A percentile compares a stretch with the other conserved stretches of the same genome.
Evolutionary conservation across 202 grass and related monocot species (phyloP).

Genomic region (Dendrocalamus latiflorus): DNA sequence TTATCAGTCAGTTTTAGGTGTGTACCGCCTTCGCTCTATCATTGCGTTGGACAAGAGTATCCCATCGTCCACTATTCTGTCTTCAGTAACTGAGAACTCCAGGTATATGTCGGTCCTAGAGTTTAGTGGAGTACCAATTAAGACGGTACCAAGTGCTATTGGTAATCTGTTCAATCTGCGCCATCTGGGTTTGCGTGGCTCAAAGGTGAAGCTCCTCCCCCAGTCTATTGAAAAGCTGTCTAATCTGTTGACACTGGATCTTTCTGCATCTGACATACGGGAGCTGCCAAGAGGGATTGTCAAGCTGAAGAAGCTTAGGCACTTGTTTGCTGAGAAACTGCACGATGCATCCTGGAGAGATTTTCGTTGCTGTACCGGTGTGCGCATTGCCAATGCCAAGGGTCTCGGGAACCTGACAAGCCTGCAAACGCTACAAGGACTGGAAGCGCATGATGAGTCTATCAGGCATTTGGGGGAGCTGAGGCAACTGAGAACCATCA

Average conservation of each 20-base stretch:
- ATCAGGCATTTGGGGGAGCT: not conserved
- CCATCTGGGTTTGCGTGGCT: conserved; percentile 15
- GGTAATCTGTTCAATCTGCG: conserved; percentile 28
- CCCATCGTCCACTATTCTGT: not conserved
- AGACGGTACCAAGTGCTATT: not conserved
- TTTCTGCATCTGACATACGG: not conserved
- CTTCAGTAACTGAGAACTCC: not conserved
- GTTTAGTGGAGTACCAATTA: not conserved
- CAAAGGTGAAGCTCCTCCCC: no score
- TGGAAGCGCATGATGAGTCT: conserved; percentile 13
- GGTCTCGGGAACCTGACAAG: conserved; percentile 14
- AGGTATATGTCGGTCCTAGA: no score
- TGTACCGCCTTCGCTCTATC: not conserved
- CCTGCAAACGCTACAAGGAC: conserved; percentile 18
- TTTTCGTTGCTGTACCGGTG: not conserved
- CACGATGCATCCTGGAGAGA: not conserved
- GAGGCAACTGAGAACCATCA: conserved; percentile 13
- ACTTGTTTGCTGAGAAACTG: not conserved
- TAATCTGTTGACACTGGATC: conserved; percentile 32
- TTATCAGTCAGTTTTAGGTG: not conserved
- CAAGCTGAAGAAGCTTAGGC: conserved; percentile 10
- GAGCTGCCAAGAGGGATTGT: conserved; percentile 13
- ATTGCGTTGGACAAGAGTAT: not conserved
- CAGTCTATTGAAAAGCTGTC: not conserved
- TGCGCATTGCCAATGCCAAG: not conserved